Evolutionary conservation across 208 protist genomes (phyloP).

Genomic region (Trypanosoma platydactyli): DNA sequence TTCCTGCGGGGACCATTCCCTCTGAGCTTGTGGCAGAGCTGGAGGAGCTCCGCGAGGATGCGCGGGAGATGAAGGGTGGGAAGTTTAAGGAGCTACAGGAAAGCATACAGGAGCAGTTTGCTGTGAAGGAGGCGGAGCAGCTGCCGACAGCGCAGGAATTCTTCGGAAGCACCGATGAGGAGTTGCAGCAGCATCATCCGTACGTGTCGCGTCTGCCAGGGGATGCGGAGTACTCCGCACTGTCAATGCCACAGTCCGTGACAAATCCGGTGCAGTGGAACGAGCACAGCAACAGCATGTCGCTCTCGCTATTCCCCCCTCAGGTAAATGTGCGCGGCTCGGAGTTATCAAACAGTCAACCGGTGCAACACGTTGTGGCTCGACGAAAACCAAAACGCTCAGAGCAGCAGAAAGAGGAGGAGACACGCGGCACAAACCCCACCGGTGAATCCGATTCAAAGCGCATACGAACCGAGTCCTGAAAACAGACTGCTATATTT

Average conservation of each 20-base stretch:
- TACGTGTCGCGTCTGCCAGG: conserved; percentile 68
- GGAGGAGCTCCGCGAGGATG: conserved; percentile 71
- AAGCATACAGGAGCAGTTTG: conserved; percentile 73
- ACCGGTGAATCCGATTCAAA: conserved; percentile 20
- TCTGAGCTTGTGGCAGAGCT: conserved; percentile 62
- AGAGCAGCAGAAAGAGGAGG: conserved; percentile 1
- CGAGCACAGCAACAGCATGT: conserved; percentile 75
- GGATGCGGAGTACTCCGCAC: conserved; percentile 46
- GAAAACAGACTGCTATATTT: background rate
- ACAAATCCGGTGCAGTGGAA: conserved; percentile 54
- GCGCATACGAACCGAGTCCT: conserved; percentile 21
- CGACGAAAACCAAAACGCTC: conserved; percentile 72
- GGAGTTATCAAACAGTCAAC: conserved; percentile 31
- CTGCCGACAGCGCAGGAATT: conserved; percentile 63
- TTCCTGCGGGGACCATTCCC: conserved; percentile 52
- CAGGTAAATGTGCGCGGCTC: conserved; percentile 43
- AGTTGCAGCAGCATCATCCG: conserved; percentile 39
- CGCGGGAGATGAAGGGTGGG: conserved; percentile 75
- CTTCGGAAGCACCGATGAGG: conserved; percentile 38
- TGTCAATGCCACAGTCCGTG: conserved; percentile 79
- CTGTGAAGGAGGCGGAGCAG: conserved; percentile 49
- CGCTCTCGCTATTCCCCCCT: conserved; percentile 73
- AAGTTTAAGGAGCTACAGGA: conserved; percentile 69
- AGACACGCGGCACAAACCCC: background rate
- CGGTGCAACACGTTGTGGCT: conserved; percentile 57